Evolutionary conservation across 768 basidiomycete species (phyloP).

Genomic region (Rubroboletus satanas): DNA sequence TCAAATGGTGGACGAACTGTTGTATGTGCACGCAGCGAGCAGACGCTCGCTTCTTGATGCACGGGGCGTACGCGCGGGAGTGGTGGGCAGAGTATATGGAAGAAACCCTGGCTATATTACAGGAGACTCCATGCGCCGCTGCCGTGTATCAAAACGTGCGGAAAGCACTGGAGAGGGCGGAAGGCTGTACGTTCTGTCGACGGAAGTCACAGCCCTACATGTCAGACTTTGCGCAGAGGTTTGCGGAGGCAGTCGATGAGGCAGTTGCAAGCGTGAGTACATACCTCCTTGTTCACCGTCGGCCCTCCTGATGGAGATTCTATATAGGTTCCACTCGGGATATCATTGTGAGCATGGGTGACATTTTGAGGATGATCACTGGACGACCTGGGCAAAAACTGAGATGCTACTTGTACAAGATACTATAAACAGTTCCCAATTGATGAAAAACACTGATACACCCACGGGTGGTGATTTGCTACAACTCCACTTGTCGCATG

Average conservation of each 20-base stretch:
- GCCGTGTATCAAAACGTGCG: constrained; percentile 14
- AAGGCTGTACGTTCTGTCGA: constrained; percentile 19
- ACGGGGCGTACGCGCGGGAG: constrained; percentile 25
- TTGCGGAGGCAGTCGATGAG: constrained; percentile 21
- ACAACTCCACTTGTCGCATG: background rate
- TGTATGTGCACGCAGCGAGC: constrained; percentile 22
- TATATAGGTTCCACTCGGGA: constrained; percentile 19
- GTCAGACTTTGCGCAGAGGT: constrained; percentile 22
- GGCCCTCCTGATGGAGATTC: background rate
- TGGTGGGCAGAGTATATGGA: constrained; percentile 35
- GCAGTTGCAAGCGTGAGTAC: constrained; percentile 19
- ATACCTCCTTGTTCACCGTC: background rate
- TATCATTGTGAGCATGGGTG: constrained; percentile 10
- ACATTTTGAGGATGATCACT: background rate
- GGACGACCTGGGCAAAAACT: background rate
- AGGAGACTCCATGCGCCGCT: constrained; percentile 23
- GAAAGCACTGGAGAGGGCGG: constrained; percentile 18
- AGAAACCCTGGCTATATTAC: constrained; percentile 16
- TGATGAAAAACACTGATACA: background rate
- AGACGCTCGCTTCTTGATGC: constrained; percentile 24
- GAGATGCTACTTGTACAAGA: background rate
- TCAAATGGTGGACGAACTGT: constrained; percentile 29
- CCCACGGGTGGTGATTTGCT: background rate
- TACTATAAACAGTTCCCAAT: background rate
- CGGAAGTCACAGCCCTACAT: constrained; percentile 16